Evolutionary conservation across 306 rosid species (phyloP), one percentile per base, ranked within the genome.

Genomic region (Quercus dentata): DNA sequence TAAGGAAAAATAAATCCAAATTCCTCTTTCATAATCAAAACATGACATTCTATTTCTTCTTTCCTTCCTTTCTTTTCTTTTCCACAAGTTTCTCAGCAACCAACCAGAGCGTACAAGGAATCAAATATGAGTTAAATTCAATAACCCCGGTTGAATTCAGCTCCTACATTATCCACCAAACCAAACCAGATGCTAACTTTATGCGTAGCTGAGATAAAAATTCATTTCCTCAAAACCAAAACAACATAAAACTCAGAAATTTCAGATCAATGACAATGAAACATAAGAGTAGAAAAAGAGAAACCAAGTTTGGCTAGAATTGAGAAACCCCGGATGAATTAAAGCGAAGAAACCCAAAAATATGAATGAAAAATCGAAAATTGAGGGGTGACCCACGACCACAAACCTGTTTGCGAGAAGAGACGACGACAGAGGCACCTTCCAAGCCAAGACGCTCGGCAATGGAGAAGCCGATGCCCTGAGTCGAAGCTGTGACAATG

Each of bases 401-500:
- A 38, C 9, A n/a, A 56, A 92, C 99, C 97, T 93, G 98, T 76
- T 41, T 88, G 74, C 99, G 99, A 51, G 99, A 95, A 69, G 99
- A 95, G 81, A 95, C 71, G 13, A 95, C 97, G 30, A 95, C 89
- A 56, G 93, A 86, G 21, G 97, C 99, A 58, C 99, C 98, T 83
- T 95, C 99, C 27, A 91, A 82, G 21, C 94, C 99, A 56, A 95
- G 94, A 46, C 99, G 94, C 84, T 89, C 87, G 27, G 96, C 98
- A 41, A 95, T 95, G 69, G 78, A 31, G 52, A 93, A 93, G 71
- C 99, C 99, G 57, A 95, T 95, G 54, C 99, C 98, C 84, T 93
- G 99, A 35, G 99, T 93, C 0, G 98, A 95, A 69, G 99, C 99
- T 1, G 99, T 93, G 18, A 95, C 97, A 67, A 95, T 83, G 12